Evolutionary conservation across 2,329 filamentous ascomycete genomes (phyloP).

Genomic region (Penicillium verrucosum): DNA sequence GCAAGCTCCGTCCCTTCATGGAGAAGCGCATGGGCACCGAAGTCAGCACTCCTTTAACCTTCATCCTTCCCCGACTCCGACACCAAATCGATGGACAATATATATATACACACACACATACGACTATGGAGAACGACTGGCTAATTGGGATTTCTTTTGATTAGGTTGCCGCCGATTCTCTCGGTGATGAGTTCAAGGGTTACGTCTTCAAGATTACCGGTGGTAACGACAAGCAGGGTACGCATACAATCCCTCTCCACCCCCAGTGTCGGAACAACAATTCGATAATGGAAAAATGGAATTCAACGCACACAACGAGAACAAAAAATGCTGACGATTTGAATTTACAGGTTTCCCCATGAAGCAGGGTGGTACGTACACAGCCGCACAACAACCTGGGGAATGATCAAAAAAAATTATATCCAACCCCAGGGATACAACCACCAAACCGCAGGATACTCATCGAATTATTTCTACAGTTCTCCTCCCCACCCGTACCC

Average conservation of each 20-base stretch:
- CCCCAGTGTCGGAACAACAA: neutral
- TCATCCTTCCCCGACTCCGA: constrained; percentile 15
- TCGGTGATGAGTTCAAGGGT: constrained; percentile 99
- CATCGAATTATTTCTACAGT: constrained; percentile 44
- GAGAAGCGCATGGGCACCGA: constrained; percentile 79
- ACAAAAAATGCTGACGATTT: constrained; percentile 26
- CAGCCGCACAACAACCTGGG: constrained; percentile 23
- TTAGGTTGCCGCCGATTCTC: constrained; percentile 84
- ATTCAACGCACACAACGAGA: neutral
- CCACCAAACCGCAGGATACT: constrained; percentile 23
- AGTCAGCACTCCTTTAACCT: constrained; percentile 37
- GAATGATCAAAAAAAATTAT: constrained; percentile 9
- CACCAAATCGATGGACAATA: constrained; percentile 3
- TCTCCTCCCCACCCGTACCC: constrained; percentile 95
- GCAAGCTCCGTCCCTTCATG: constrained; percentile 98
- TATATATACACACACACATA: constrained; percentile 20
- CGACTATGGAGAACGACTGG: constrained; percentile 21
- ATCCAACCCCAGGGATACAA: constrained; percentile 4
- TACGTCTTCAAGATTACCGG: constrained; percentile 99
- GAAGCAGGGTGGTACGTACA: constrained; percentile 82
- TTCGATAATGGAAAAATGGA: neutral
- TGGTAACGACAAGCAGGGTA: constrained; percentile 99
- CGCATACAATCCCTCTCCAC: constrained; percentile 16
- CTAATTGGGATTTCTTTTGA: constrained; percentile 34
- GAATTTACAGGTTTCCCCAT: constrained; percentile 75